phyloP scores from a whole-genome alignment of 495 filamentous ascomycete genomes.

The Pseudoneurospora amorphoporcata region DNA sequence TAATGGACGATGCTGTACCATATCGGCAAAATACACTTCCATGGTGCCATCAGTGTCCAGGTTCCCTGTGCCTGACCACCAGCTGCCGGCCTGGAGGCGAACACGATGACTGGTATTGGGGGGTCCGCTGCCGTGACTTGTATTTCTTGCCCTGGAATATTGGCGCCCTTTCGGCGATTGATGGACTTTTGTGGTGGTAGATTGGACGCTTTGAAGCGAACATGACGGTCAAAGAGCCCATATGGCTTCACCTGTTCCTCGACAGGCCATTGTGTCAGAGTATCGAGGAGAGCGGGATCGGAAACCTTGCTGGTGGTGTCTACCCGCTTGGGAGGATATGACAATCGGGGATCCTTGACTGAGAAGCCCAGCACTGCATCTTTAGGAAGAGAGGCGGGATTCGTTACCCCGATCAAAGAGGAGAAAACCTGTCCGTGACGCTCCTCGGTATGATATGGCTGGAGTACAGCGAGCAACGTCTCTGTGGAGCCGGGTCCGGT shows the following conservation, averaged over 20 bases:
- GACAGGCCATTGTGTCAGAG: conserved; percentile 59
- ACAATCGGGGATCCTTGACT: conserved; percentile 69
- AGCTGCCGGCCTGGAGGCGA: conserved; percentile 43
- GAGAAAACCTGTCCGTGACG: conserved; percentile 49
- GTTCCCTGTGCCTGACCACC: conserved; percentile 48
- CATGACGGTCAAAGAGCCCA: conserved; percentile 57
- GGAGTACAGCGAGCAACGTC: conserved; percentile 60
- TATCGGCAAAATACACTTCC: conserved; percentile 78
- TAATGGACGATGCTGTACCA: conserved; percentile 87
- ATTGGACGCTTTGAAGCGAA: conserved; percentile 45
- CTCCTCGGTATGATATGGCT: conserved; percentile 38
- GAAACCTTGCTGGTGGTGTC: conserved; percentile 37
- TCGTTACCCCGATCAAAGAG: conserved; percentile 58
- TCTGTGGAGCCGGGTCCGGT: conserved; percentile 78
- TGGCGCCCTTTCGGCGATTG: conserved; percentile 68
- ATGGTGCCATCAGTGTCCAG: conserved; percentile 83
- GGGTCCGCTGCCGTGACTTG: conserved; percentile 57
- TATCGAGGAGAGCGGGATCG: conserved; percentile 38
- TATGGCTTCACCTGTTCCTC: conserved; percentile 47
- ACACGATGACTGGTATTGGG: conserved; percentile 65
- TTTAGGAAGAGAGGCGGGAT: conserved; percentile 63
- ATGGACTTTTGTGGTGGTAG: conserved; percentile 77
- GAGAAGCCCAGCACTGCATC: conserved; percentile 64
- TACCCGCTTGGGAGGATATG: conserved; percentile 51
- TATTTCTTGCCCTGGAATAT: conserved; percentile 54